A percentile compares a stretch with the other conserved stretches of the same genome.
phyloP scores from a whole-genome alignment of 2,329 filamentous ascomycete genomes.

The Hypoxylon sp. region DNA sequence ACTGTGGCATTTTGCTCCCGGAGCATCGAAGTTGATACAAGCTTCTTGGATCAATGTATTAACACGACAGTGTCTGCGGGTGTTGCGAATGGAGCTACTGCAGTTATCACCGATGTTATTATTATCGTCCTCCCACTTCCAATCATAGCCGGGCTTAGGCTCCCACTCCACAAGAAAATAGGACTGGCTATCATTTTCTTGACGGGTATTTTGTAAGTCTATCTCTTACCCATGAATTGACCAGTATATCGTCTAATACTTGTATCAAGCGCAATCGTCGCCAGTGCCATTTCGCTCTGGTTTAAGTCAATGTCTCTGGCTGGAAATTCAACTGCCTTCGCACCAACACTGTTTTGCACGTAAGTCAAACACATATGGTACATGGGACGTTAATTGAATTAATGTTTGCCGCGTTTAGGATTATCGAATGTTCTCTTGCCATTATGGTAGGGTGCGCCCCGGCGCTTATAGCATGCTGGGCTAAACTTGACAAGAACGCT shows the following conservation, averaged over 20 bases:
- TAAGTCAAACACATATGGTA: background rate
- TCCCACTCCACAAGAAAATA: slow-evolving; percentile 15
- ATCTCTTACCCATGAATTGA: background rate
- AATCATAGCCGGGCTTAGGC: background rate
- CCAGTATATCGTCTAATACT: background rate
- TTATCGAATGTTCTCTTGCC: slow-evolving; percentile 17
- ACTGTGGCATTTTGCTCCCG: background rate
- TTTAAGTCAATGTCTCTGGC: slow-evolving; percentile 6
- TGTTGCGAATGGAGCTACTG: slow-evolving; percentile 1
- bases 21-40: background rate
- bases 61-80: background rate
- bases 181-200: slow-evolving; percentile 18
- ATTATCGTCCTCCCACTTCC: slow-evolving; percentile 14
- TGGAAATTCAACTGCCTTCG: slow-evolving; percentile 1
- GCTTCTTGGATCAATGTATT: background rate
- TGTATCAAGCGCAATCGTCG: background rate
- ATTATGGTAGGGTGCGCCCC: slow-evolving; percentile 22
- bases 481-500: background rate
- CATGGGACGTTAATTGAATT: background rate
- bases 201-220: slow-evolving; percentile 13
- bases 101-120: slow-evolving; percentile 12
- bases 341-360: slow-evolving; percentile 10
- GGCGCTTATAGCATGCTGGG: slow-evolving; percentile 14
- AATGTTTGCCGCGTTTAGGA: background rate
- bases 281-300: slow-evolving; percentile 6